Conservation (phyloP, 2,329 filamentous ascomycete species). For the Phoma sp. region DNA sequence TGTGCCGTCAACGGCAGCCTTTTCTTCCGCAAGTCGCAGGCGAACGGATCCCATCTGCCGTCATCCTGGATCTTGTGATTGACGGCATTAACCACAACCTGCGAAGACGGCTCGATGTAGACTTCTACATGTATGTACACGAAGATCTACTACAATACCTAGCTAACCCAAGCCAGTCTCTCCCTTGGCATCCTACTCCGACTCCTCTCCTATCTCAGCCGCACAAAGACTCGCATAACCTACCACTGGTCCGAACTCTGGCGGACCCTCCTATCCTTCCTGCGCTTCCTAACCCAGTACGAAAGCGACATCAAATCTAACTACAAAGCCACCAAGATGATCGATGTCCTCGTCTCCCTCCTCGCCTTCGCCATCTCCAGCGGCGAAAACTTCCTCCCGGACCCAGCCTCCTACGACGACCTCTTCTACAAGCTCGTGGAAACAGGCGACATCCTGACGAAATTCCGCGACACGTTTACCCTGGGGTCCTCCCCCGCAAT, state of each 20-base stretch:
- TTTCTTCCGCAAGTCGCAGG: constrained; percentile 77
- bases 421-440: constrained; percentile 99
- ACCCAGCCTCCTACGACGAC: constrained; percentile 88
- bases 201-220: constrained; percentile 82
- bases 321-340: constrained; percentile 73
- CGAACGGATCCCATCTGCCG: constrained; percentile 76
- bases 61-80: constrained; percentile 84
- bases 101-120: constrained; percentile 80
- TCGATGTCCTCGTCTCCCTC: constrained; percentile 81
- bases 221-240: constrained; percentile 77
- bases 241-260: constrained; percentile 98
- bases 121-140: constrained; percentile 71
- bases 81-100: constrained; percentile 96
- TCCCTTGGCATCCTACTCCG: constrained; percentile 83
- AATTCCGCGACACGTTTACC: constrained; percentile 81
- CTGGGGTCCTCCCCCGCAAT: constrained; percentile 66
- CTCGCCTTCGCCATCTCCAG: constrained; percentile 83
- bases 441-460: constrained; percentile 79
- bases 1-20: constrained; percentile 89
- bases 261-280: constrained; percentile 83
- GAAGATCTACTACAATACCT: too few species aligned
- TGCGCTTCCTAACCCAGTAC: constrained; percentile 91
- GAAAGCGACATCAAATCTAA: constrained; percentile 75
- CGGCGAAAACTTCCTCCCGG: constrained; percentile 90
- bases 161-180: constrained; percentile 57